Evolutionary conservation across 345 rosid genomes (phyloP).

Genomic region (Linum usitatissimum): DNA sequence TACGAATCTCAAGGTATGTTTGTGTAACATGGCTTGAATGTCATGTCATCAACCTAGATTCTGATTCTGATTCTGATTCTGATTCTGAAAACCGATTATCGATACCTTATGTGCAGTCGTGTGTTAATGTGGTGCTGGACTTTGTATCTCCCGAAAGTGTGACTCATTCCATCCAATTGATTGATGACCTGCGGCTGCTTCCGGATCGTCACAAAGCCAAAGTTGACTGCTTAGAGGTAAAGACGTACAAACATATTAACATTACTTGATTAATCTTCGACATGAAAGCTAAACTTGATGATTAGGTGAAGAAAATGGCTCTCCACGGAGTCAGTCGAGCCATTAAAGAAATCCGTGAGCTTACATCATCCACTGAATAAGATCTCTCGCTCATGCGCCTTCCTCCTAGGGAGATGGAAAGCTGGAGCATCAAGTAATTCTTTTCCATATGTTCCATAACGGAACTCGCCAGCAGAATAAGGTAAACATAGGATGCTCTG

Average conservation of each 20-base stretch:
- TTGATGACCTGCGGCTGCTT: constrained; percentile 57
- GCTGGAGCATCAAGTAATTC: neutral
- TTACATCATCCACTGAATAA: constrained; percentile 23
- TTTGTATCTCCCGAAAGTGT: constrained; percentile 84
- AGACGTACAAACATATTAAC: constrained; percentile 5
- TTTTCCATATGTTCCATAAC: neutral
- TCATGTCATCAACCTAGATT: neutral
- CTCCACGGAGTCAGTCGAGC: constrained; percentile 52
- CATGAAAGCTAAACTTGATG: constrained; percentile 1
- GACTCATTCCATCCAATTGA: constrained; percentile 44
- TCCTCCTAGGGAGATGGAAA: neutral
- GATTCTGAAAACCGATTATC: constrained; percentile 3
- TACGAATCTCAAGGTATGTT: constrained; percentile 63
- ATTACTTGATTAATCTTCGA: neutral
- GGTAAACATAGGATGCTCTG: neutral
- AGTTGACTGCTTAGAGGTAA: constrained; percentile 61
- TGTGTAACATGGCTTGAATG: neutral
- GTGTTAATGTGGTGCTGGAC: constrained; percentile 77
- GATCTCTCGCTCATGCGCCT: too few relatives aligned
- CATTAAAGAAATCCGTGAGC: constrained; percentile 62
- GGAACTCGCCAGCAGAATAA: neutral
- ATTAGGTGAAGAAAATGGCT: constrained; percentile 79
- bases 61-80: neutral
- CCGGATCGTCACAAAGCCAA: constrained; percentile 61
- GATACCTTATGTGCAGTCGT: constrained; percentile 43